These are phyloP conservation scores for Pleurostoma richardsiae DNA, from an alignment of 2,329 filamentous ascomycete genomes.

Conservation along the genomic window DNA sequence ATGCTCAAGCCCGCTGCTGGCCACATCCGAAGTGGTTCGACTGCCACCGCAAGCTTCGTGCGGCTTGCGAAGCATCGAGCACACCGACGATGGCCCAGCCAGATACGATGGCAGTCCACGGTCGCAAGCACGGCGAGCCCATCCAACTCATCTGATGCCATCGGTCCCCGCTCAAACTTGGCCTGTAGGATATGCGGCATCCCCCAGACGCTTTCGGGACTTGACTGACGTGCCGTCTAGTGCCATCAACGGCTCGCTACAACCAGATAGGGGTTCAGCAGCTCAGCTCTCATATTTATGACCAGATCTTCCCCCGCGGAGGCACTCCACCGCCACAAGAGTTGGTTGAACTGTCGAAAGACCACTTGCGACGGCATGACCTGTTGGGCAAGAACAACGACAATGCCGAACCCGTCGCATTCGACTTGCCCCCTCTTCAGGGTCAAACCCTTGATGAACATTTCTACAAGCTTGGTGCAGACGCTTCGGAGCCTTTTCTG, in stretches of 20 bases:
- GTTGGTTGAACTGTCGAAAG: constrained; percentile 72
- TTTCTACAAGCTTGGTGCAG: constrained; percentile 81
- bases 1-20: constrained; percentile 34
- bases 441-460: constrained; percentile 87
- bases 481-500: constrained; percentile 82
- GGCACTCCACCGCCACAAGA: constrained; percentile 56
- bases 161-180: no score
- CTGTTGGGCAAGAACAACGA: constrained; percentile 88
- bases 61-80: constrained; percentile 45
- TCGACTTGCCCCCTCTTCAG: constrained; percentile 76
- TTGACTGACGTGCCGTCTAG: constrained; percentile 19
- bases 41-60: constrained; percentile 39
- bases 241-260: constrained; percentile 60
- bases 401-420: constrained; percentile 68
- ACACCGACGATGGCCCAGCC: constrained; percentile 28
- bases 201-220: no score
- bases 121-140: constrained; percentile 15
- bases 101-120: constrained; percentile 39
- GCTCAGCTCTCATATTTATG: constrained; percentile 75
- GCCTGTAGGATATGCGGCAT: no score
- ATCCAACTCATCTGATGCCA: no score
- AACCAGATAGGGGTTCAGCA: constrained; percentile 96
- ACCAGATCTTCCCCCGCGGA: constrained; percentile 70
- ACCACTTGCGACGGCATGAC: constrained; percentile 82
- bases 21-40: constrained; percentile 28